Conservation (phyloP, 179 eudicot species). For the Amaranthus tricolor region DNA sequence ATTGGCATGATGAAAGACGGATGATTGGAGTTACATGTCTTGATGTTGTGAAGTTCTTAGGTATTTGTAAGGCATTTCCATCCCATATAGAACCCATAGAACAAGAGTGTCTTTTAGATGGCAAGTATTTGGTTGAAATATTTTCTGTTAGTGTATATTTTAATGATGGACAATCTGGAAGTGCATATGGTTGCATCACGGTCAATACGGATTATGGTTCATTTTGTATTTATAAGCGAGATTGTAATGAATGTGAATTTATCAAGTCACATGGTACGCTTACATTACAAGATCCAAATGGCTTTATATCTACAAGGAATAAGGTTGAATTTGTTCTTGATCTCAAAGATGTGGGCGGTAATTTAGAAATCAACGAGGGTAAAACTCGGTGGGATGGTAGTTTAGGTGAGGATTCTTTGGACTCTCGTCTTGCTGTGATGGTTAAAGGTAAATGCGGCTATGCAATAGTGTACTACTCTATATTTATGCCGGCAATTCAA, state of each 20-base stretch:
- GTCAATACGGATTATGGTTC: neutral
- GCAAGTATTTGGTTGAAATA: neutral
- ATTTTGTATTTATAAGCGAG: neutral
- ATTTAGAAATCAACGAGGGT: neutral
- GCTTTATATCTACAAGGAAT: neutral
- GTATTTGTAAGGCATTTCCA: neutral
- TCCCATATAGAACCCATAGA: neutral
- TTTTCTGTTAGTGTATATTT: neutral
- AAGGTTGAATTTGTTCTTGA: neutral
- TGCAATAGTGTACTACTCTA: slow-evolving; percentile 6
- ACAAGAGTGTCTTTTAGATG: neutral
- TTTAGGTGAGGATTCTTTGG: neutral
- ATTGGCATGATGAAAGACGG: neutral
- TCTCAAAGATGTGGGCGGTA: neutral
- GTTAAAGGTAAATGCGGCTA: neutral
- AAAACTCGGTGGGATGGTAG: neutral
- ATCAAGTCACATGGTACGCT: no score
- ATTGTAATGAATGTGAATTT: neutral
- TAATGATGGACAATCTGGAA: slow-evolving; percentile 1
- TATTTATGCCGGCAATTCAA: neutral
- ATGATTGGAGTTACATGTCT: neutral
- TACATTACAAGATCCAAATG: neutral
- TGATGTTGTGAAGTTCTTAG: neutral
- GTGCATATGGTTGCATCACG: neutral
- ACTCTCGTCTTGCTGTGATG: neutral